Evolutionary conservation across 2,329 filamentous ascomycete genomes (phyloP).

Genomic region (Colletotrichum cereale): DNA sequence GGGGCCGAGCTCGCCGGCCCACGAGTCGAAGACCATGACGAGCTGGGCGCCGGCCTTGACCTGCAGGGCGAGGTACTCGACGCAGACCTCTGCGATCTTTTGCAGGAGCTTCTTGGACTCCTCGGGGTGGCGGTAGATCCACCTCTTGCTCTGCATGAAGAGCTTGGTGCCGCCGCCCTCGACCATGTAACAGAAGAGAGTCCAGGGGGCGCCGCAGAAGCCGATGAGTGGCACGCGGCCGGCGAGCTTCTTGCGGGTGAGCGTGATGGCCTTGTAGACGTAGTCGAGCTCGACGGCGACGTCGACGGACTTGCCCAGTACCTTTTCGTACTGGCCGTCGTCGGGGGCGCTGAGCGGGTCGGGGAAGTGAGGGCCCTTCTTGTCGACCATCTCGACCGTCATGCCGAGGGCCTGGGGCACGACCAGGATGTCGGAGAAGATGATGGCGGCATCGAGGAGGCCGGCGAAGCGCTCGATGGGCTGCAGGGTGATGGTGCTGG

Average conservation of each 20-base stretch:
- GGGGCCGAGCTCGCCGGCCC: constrained; percentile 94
- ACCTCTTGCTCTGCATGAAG: constrained; percentile 94
- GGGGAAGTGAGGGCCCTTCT: constrained; percentile 96
- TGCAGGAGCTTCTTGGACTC: constrained; percentile 85
- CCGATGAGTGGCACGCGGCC: constrained; percentile 94
- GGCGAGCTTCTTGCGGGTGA: constrained; percentile 88
- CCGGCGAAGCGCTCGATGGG: constrained; percentile 92
- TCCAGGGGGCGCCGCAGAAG: constrained; percentile 98
- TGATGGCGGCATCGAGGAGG: constrained; percentile 95
- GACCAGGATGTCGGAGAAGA: constrained; percentile 98
- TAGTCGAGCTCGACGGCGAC: constrained; percentile 89
- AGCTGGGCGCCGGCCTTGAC: constrained; percentile 95
- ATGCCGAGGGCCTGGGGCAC: constrained; percentile 98
- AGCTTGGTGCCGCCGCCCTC: constrained; percentile 97
- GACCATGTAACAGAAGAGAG: constrained; percentile 98
- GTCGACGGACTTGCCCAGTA: constrained; percentile 84
- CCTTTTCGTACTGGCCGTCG: constrained; percentile 84
- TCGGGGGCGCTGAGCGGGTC: constrained; percentile 82
- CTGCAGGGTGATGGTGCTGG: constrained; percentile 93
- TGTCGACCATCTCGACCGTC: constrained; percentile 98
- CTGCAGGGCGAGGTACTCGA: constrained; percentile 93
- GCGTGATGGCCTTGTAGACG: constrained; percentile 93
- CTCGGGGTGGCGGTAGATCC: constrained; percentile 90
- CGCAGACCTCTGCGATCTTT: constrained; percentile 94
- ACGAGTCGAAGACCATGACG: constrained; percentile 97